These are phyloP conservation scores for Periconia sp. DNA, from an alignment of 2,329 filamentous ascomycete species.

Conservation along the genomic window DNA sequence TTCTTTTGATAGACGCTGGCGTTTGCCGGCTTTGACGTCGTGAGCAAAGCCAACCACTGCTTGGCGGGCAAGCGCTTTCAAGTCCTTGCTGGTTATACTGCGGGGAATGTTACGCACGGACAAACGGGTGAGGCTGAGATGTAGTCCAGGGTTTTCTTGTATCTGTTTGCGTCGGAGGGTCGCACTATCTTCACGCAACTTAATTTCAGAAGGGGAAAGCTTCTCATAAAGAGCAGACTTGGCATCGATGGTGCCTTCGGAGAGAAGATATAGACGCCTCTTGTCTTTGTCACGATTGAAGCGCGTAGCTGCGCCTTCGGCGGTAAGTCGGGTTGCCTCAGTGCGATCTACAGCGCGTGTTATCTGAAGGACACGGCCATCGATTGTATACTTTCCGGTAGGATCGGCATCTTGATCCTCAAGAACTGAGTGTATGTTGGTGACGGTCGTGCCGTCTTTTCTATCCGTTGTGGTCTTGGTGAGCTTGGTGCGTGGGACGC, in stretches of 20 bases:
- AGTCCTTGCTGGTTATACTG: constrained; percentile 77
- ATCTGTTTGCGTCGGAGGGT: constrained; percentile 89
- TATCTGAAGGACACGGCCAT: constrained; percentile 83
- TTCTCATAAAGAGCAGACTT: constrained; percentile 76
- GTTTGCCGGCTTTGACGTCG: constrained; percentile 78
- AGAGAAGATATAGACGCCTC: constrained; percentile 82
- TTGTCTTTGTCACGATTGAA: constrained; percentile 81
- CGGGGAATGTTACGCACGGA: constrained; percentile 90
- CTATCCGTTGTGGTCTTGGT: constrained; percentile 37
- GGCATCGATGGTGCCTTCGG: constrained; percentile 79
- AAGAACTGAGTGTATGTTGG: constrained; percentile 69
- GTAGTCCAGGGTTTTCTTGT: constrained; percentile 84
- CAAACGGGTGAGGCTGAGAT: constrained; percentile 85
- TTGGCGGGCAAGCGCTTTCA: constrained; percentile 87
- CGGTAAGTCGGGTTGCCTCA: constrained; percentile 74
- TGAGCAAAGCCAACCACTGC: constrained; percentile 93
- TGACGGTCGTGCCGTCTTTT: constrained; percentile 39
- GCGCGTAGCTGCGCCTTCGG: constrained; percentile 64
- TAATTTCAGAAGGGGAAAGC: constrained; percentile 76
- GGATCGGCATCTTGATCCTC: constrained; percentile 83
- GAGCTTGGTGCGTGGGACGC: constrained; percentile 60
- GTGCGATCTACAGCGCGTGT: constrained; percentile 81
- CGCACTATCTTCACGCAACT: constrained; percentile 83
- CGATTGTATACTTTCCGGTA: constrained; percentile 83
- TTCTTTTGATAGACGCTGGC: constrained; percentile 83